Conservation (phyloP, 2,329 filamentous ascomycete species). For the Ambrosiella xylebori region DNA sequence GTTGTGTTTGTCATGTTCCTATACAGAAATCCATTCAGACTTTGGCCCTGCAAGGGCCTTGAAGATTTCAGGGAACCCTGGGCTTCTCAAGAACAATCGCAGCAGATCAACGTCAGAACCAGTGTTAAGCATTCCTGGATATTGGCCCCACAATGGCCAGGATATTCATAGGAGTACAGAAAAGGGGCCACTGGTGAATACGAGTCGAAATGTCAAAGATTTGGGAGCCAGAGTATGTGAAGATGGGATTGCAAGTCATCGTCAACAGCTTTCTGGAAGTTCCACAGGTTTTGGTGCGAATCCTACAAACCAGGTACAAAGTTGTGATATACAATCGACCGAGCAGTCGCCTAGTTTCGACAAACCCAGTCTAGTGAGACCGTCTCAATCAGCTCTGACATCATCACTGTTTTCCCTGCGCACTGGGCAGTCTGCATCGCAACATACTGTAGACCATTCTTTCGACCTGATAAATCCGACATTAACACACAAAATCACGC, state of each 20-base stretch:
- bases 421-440: background rate
- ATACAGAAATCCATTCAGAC: background rate
- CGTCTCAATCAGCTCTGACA: background rate
- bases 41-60: background rate
- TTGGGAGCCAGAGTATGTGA: background rate
- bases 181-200: conserved; percentile 7
- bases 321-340: background rate
- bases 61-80: conserved; percentile 3
- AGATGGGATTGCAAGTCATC: background rate
- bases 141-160: conserved; percentile 8
- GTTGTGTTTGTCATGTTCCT: background rate
- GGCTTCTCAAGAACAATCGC: background rate
- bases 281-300: background rate
- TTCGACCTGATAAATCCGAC: background rate
- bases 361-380: background rate
- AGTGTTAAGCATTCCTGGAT: background rate
- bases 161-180: background rate
- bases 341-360: background rate
- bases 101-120: conserved; percentile 11
- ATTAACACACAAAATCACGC: background rate
- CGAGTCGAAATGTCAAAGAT: background rate
- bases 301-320: background rate
- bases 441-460: background rate
- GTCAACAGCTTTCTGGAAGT: background rate
- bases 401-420: background rate